phyloP scores from a whole-genome alignment of 306 rosid genomes.

The Glycyrrhiza uralensis region DNA sequence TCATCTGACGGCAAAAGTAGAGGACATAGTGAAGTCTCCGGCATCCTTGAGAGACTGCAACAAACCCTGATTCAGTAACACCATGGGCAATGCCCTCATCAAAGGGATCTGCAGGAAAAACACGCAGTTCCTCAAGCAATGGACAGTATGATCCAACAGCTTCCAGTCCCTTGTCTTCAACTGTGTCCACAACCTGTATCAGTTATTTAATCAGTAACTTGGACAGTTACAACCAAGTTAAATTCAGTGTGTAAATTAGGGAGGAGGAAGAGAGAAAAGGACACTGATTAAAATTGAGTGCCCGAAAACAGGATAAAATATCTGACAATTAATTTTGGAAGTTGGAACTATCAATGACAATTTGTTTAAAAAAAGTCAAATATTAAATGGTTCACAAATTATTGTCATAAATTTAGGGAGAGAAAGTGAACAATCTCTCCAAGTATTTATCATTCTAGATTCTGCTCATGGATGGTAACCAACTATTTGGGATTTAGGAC shows the following conservation, averaged over 20 bases:
- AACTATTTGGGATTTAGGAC: no score
- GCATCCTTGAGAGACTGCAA: conserved; percentile 79
- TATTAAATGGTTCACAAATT: no score
- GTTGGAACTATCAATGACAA: no score
- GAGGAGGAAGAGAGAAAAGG: background rate
- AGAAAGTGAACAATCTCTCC: no score
- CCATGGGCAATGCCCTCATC: conserved; percentile 51
- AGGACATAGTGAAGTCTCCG: conserved; percentile 69
- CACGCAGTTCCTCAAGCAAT: conserved; percentile 82
- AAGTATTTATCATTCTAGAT: no score
- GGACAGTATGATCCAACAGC: conserved; percentile 80
- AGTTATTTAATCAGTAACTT: conserved; percentile 23
- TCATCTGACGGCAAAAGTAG: conserved; percentile 84
- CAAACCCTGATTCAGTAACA: conserved; percentile 77
- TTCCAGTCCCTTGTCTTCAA: conserved; percentile 79
- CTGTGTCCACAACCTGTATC: conserved; percentile 72
- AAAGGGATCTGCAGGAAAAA: conserved; percentile 68
- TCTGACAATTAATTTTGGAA: background rate
- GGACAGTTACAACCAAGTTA: no score
- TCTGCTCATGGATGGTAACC: no score
- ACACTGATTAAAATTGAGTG: background rate
- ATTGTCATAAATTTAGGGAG: no score
- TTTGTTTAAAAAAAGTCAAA: no score
- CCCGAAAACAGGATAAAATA: background rate
- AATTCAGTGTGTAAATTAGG: background rate